Base-by-base conservation (phyloP, 2,329 filamentous ascomycete genomes). In the Fusarium floridanum region DNA sequence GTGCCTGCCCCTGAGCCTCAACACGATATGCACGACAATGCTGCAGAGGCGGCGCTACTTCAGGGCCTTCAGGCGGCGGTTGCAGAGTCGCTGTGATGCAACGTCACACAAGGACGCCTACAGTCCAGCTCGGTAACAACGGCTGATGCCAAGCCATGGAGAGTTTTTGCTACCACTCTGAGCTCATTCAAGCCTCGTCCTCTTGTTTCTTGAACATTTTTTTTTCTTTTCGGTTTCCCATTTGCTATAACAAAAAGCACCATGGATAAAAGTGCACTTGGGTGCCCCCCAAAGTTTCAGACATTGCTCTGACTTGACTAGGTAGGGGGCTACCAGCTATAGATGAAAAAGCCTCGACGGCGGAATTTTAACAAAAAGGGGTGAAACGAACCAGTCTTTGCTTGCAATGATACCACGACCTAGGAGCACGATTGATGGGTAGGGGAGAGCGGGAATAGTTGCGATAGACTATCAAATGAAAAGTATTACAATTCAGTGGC, bases 41-140 rank as follows among this genome's bases (percentile, higher is more conserved):
- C 78, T 24, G 80, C 80, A 16, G 82, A 83, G 63, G 81, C 78
- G 22, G 81, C 81, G 24, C 72, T 83, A 17, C 64, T 83, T 8
- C 80, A 83, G 65, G 81, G 81, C 6, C 77, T 83, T 1, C 82
- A 83, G 61, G 81, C 80, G 10, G 82, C 78, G 9, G 79, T 83
- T 45, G 81, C 82, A 61, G 77, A 78, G 55, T 74, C 73, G 6
- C 24, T 76, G 59, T 79, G 62, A 72, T 64, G 50, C 48, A 61
- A 39, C 12, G 68, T 61, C 64, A 12, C 43, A 61, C 57, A 45
- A 41, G 3, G 45, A 57, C 55, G 55, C 55, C 55, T 24, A 20
- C 55, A 39, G 48, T 20, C 17, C 17, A 29, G 5, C 48, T 53
- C 22, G 45, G 16, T n/a, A 11, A 50, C 45, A 50, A 50, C 45